phyloP scores from a whole-genome alignment of 371 early-diverging fungal species.

The Circinella minor region DNA sequence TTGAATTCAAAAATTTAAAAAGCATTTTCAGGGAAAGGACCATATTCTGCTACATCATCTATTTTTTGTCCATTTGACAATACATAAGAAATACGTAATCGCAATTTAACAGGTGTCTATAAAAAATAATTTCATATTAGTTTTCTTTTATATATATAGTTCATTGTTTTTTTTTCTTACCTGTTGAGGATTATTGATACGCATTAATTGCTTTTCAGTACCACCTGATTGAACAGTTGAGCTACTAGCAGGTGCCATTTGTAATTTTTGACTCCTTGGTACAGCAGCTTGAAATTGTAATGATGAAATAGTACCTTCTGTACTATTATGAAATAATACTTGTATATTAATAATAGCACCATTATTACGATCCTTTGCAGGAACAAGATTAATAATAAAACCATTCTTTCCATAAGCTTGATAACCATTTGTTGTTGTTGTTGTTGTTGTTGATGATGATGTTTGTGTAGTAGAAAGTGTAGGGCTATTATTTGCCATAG shows the following conservation, averaged over 20 bases:
- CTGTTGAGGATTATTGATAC: constrained; percentile 87
- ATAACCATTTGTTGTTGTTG: constrained; percentile 42
- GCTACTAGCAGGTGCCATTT: constrained; percentile 80
- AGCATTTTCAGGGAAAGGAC: constrained; percentile 70
- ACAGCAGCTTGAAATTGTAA: constrained; percentile 93
- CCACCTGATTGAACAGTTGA: constrained; percentile 62
- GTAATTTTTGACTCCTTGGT: constrained; percentile 85
- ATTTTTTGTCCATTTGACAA: constrained; percentile 57
- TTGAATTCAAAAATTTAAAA: constrained; percentile 24
- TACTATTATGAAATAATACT: constrained; percentile 70
- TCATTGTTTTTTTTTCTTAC: too few relatives aligned
- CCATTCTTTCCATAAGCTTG: constrained; percentile 82
- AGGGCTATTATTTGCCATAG: constrained; percentile 24
- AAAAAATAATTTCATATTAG: neutral
- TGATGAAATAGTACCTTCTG: constrained; percentile 55
- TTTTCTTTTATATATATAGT: constrained; percentile 17
- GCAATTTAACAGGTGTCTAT: constrained; percentile 73
- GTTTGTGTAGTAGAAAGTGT: constrained; percentile 12
- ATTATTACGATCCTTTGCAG: constrained; percentile 63
- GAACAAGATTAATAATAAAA: constrained; percentile 69
- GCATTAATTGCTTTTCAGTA: constrained; percentile 77
- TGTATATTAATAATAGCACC: constrained; percentile 68
- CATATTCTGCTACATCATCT: constrained; percentile 81
- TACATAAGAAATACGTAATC: constrained; percentile 75
- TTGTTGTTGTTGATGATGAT: constrained; percentile 8